Conservation (phyloP, 2,329 filamentous ascomycete genomes). For the Coniochaeta sp. region DNA sequence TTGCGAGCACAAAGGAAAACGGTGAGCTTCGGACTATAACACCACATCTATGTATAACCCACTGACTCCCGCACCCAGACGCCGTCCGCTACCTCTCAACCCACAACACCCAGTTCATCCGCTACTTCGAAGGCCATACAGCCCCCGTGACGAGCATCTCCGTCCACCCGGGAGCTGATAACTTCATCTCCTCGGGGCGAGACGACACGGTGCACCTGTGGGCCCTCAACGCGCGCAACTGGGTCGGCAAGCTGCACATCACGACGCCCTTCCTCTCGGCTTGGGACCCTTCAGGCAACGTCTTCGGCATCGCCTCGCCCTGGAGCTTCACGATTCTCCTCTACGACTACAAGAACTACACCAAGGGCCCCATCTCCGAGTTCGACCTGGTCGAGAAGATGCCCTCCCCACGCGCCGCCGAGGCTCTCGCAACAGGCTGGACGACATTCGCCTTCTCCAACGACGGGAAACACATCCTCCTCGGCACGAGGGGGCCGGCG, state of each 20-base stretch:
- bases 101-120: constrained; percentile 93
- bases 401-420: constrained; percentile 38
- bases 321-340: constrained; percentile 73
- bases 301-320: constrained; percentile 85
- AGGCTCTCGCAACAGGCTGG: constrained; percentile 66
- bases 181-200: constrained; percentile 84
- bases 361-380: constrained; percentile 79
- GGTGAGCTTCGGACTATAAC: constrained; percentile 35
- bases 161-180: constrained; percentile 79
- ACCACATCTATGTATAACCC: background rate
- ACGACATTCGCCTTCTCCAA: constrained; percentile 93
- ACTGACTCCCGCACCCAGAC: constrained; percentile 37
- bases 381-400: constrained; percentile 66
- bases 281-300: constrained; percentile 85
- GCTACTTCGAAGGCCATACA: constrained; percentile 91
- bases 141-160: constrained; percentile 75
- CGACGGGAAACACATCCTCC: constrained; percentile 78
- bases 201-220: constrained; percentile 91
- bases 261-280: constrained; percentile 75
- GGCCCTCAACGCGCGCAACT: constrained; percentile 76
- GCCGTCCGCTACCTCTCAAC: constrained; percentile 81
- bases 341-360: constrained; percentile 90
- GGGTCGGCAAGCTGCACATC: constrained; percentile 73
- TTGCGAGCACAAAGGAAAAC: constrained; percentile 93
- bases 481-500: constrained; percentile 76